Percentiles rank a stretch among this genome's conserved stretches.
These are phyloP conservation scores for Trypanosoma mega DNA, from an alignment of 208 protist genomes.

Conservation along the genomic window DNA sequence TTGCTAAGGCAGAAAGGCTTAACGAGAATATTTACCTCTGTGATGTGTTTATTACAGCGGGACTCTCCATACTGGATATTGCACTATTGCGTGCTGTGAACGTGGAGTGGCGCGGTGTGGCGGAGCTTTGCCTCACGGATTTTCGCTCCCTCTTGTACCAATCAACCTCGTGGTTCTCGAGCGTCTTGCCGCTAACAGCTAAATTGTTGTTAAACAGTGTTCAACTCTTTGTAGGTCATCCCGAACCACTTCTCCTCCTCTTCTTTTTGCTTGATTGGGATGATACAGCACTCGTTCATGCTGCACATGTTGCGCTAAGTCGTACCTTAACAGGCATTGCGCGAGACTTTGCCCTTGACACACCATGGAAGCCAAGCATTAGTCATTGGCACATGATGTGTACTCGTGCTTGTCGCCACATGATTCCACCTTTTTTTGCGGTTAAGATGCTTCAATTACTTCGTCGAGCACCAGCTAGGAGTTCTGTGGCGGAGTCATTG, in stretches of 20 bases:
- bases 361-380: conserved; percentile 23
- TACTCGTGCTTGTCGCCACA: conserved; percentile 53
- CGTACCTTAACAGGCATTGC: conserved; percentile 12
- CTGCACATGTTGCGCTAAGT: conserved; percentile 6
- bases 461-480: conserved; percentile 30
- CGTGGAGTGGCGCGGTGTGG: conserved; percentile 59
- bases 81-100: conserved; percentile 62
- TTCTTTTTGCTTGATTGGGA: conserved; percentile 29
- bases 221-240: conserved; percentile 39
- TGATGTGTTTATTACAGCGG: conserved; percentile 51
- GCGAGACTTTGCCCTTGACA: background rate
- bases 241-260: conserved; percentile 27
- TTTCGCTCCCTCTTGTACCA: conserved; percentile 64
- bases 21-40: conserved; percentile 64
- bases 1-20: conserved; percentile 39
- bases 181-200: conserved; percentile 41
- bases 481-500: conserved; percentile 17
- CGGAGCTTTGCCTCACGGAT: conserved; percentile 77
- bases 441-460: conserved; percentile 60
- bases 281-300: conserved; percentile 1
- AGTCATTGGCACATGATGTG: conserved; percentile 80
- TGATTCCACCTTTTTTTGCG: conserved; percentile 58
- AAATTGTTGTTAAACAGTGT: conserved; percentile 62
- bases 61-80: conserved; percentile 60
- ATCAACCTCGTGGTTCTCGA: conserved; percentile 37